Conservation (phyloP, 441 rosid species). For the Gossypium davidsonii region DNA sequence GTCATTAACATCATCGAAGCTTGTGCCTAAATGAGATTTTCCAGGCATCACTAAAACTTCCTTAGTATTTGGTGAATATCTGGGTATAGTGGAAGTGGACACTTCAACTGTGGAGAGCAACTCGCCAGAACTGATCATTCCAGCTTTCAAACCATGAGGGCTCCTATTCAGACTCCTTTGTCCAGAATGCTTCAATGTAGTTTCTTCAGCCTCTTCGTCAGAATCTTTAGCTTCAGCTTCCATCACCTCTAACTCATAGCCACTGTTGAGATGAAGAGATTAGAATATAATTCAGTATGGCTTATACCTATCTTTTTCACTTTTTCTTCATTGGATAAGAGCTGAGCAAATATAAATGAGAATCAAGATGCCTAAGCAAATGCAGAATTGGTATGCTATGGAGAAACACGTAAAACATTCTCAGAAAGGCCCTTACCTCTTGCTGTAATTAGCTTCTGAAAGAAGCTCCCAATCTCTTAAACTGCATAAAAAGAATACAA, state of each 20-base stretch:
- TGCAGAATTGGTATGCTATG: neutral
- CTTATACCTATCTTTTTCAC: neutral
- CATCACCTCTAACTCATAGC: constrained; percentile 71
- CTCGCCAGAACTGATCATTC: constrained; percentile 25
- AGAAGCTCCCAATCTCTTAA: constrained; percentile 82
- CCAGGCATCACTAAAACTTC: constrained; percentile 29
- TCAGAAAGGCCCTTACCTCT: constrained; percentile 42
- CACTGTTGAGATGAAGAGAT: constrained; percentile 36
- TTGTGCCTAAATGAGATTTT: constrained; percentile 28
- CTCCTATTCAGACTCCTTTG: constrained; percentile 27
- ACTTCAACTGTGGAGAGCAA: constrained; percentile 26
- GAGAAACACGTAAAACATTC: neutral
- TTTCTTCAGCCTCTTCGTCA: constrained; percentile 61
- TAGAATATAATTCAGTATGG: neutral
- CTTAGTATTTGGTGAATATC: constrained; percentile 23
- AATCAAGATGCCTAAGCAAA: neutral
- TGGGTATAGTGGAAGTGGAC: constrained; percentile 20
- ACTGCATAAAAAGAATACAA: constrained; percentile 32
- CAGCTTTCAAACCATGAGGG: constrained; percentile 40
- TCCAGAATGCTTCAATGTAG: constrained; percentile 29
- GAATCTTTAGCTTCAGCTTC: constrained; percentile 91
- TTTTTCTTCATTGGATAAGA: neutral
- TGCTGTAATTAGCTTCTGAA: constrained; percentile 65
- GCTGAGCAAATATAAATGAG: neutral
- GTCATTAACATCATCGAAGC: constrained; percentile 16